Percentiles rank a stretch among this genome's conserved stretches.
phyloP scores from a whole-genome alignment of 169 alveolate genomes.

The Plasmodium knowlesi region DNA sequence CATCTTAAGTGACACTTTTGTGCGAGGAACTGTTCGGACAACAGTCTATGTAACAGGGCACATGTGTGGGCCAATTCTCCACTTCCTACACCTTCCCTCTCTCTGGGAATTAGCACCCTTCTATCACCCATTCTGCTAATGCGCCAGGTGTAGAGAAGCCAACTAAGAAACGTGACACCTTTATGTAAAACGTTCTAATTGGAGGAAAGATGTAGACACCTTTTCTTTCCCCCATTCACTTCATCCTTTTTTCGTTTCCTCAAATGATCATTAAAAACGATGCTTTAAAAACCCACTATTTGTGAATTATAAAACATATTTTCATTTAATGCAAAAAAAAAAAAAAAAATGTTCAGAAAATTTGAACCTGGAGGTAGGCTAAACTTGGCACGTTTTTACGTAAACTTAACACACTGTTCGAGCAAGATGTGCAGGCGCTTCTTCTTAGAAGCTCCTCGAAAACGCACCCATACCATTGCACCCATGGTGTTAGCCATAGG shows the following conservation, averaged over 20 bases:
- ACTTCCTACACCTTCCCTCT: background rate
- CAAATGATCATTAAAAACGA: background rate
- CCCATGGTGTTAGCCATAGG: background rate
- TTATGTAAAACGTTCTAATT: background rate
- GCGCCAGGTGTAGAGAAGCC: background rate
- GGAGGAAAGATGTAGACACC: background rate
- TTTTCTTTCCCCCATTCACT: background rate
- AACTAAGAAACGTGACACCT: background rate
- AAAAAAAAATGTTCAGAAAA: background rate
- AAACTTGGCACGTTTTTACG: background rate
- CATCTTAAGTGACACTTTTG: slow-evolving; percentile 66
- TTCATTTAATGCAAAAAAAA: background rate
- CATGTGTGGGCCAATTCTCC: background rate
- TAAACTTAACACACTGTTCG: background rate
- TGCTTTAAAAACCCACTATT: background rate
- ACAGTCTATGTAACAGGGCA: no score
- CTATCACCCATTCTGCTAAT: background rate
- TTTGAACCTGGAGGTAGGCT: background rate
- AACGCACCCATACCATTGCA: background rate
- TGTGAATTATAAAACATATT: background rate
- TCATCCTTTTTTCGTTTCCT: background rate
- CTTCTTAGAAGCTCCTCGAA: background rate
- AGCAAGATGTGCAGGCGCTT: background rate
- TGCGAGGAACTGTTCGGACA: background rate
- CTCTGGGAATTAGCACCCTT: background rate